phyloP scores from a whole-genome alignment of 176 grass and related monocot genomes.

The Elaeis guineensis region DNA sequence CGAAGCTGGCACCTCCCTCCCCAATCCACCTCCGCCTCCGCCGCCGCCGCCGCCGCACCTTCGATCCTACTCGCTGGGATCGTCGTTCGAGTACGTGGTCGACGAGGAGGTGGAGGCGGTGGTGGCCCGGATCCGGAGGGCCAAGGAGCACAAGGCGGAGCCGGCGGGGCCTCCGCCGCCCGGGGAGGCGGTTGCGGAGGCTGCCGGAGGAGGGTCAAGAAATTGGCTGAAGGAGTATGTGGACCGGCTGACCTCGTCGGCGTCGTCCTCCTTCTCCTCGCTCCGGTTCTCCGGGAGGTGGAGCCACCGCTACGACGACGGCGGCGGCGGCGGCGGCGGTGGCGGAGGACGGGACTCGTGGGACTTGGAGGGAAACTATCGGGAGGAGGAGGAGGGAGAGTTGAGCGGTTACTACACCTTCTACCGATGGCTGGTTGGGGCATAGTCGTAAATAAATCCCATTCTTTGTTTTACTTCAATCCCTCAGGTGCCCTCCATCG shows the following conservation, averaged over 20 bases:
- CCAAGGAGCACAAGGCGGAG: no score
- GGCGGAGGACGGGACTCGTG: conserved; percentile 27
- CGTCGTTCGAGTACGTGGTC: conserved; percentile 80
- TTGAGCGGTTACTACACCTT: conserved; percentile 36
- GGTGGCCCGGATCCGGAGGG: conserved; percentile 35
- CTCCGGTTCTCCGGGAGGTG: conserved; percentile 53
- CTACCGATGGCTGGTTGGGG: conserved; percentile 75
- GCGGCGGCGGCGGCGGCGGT: conserved; percentile 7
- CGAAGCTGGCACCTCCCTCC: no score
- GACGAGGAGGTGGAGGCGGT: conserved; percentile 83
- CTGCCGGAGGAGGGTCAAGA: conserved; percentile 45
- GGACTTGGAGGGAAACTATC: conserved; percentile 42
- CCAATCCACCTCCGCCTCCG: neutral
- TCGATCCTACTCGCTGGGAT: conserved; percentile 64
- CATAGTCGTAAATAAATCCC: conserved; percentile 43
- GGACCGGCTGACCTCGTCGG: conserved; percentile 66
- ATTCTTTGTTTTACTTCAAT: neutral
- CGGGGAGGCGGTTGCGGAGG: conserved; percentile 58
- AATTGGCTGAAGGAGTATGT: conserved; percentile 86
- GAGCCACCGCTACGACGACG: conserved; percentile 46
- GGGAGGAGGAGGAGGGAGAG: conserved; percentile 18
- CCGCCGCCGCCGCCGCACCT: conserved; percentile 17
- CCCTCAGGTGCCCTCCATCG: neutral
- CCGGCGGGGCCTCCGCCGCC: conserved; percentile 13
- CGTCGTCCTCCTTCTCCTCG: conserved; percentile 41